Base-by-base conservation (phyloP, 352 stramenopile genomes). In the Globisporangium middletonii region DNA sequence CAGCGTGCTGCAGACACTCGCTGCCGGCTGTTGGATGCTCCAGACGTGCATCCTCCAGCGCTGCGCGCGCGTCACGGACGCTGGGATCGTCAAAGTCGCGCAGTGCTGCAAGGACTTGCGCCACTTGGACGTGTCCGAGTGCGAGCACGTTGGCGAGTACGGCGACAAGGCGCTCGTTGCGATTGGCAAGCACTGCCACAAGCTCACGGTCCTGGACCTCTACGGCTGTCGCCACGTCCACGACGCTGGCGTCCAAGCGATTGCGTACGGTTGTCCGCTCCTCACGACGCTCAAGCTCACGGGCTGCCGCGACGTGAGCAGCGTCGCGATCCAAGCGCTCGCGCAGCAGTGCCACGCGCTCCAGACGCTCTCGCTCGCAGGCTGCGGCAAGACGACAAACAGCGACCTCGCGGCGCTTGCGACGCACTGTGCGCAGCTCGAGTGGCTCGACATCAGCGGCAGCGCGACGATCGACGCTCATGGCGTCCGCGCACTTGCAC, bases 131-230 rank as follows among this genome's bases (percentile, higher is more conserved):
- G 80, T 97, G 23, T 90, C 83, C 18, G 77, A 92, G 54, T 97
- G 88, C 52, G 75, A 85, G 46, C 79, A 77, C 38, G 75, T 97
- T 0, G 89, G 89, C 37, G 89, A 98, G 65, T 98, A 94, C 62
- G 92, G 93, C 0, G 92, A 98, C 74, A 91, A 95, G 62, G 89
- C 86, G 28, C 69, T 98, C 8, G 64, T 96, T 27, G 89, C 95
- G 67, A 75, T 98, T 16, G 92, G 91, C 4, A 73, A 75, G 44
- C 87, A 75, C 65, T 97, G 91, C 60, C 63, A 69, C 2, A 68
- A 86, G 54, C 65, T 98, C 33, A 68, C 66, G 16, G 68, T 86
- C 16, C 64, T 98, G 2, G 80, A 97, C 52, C 71, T 97, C 9
- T 90, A 88, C 56, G 88, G 88, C 3, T 97, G 91, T 59, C 86